A percentile compares a stretch with the other conserved stretches of the same genome.
phyloP scores from a whole-genome alignment of 345 rosid species.

The Ceriops tagal region DNA sequence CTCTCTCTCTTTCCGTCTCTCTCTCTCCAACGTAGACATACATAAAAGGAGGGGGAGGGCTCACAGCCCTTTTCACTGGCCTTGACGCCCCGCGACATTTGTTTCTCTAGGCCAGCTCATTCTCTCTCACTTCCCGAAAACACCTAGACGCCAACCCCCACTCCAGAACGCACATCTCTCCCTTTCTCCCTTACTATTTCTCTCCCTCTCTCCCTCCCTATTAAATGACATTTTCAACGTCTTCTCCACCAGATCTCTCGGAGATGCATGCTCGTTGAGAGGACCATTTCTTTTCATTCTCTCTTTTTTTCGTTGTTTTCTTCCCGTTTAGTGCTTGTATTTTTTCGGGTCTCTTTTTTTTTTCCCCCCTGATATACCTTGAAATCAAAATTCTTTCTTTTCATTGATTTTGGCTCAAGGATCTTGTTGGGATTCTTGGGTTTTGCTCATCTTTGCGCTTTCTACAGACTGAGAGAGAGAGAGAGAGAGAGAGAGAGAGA shows the following conservation, averaged over 20 bases:
- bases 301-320: slow-evolving; percentile 8
- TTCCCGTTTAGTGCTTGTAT: background rate
- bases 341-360: slow-evolving; percentile 33
- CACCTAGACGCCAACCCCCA: slow-evolving; percentile 13
- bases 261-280: slow-evolving; percentile 51
- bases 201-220: slow-evolving; percentile 16
- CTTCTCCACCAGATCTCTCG: slow-evolving; percentile 52
- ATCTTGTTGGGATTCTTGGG: slow-evolving; percentile 16
- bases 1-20: background rate
- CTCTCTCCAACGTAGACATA: background rate
- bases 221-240: slow-evolving; percentile 24
- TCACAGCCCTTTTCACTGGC: no score
- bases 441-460: background rate
- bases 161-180: slow-evolving; percentile 16
- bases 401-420: slow-evolving; percentile 7
- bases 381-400: slow-evolving; percentile 24
- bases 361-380: slow-evolving; percentile 30
- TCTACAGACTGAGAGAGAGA: background rate
- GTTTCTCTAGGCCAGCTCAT: slow-evolving; percentile 55
- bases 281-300: background rate
- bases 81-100: slow-evolving; percentile 13
- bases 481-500: slow-evolving; percentile 8
- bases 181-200: background rate
- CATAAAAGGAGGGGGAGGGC: no score
- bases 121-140: slow-evolving; percentile 17